Evolutionary conservation across 1,284 basidiomycete genomes (phyloP).

Genomic region (Cryptococcus sp.): DNA sequence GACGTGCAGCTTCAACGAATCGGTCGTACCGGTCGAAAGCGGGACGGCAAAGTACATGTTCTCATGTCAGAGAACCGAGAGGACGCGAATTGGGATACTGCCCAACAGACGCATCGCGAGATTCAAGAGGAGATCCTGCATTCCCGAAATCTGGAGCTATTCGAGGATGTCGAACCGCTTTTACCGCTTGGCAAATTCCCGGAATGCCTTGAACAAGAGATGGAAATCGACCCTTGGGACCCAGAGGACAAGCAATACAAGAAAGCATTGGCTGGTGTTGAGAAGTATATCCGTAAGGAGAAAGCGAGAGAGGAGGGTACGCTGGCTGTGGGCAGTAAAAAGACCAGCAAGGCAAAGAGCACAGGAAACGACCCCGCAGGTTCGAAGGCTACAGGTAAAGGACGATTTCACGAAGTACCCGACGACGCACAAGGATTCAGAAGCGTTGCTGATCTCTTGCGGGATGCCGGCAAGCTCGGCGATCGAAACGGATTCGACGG

Average conservation of each 20-base stretch:
- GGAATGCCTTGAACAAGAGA: constrained; percentile 72
- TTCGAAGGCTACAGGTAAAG: constrained; percentile 15
- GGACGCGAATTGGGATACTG: constrained; percentile 87
- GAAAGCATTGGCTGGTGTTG: constrained; percentile 19
- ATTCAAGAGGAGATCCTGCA: constrained; percentile 87
- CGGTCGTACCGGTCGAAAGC: constrained; percentile 92
- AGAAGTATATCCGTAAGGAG: constrained; percentile 16
- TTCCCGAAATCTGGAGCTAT: constrained; percentile 85
- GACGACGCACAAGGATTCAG: constrained; percentile 51
- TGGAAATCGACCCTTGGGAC: constrained; percentile 57
- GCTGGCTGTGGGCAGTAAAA: constrained; percentile 18
- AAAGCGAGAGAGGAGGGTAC: constrained; percentile 5
- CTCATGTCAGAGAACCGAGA: constrained; percentile 91
- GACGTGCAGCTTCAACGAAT: constrained; percentile 81
- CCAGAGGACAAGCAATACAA: constrained; percentile 39
- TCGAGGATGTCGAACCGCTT: constrained; percentile 84
- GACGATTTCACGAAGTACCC: constrained; percentile 44
- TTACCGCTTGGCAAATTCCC: constrained; percentile 78
- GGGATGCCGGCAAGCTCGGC: constrained; percentile 22
- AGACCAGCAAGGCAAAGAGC: constrained; percentile 18
- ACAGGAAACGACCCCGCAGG: too few species aligned
- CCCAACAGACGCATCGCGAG: constrained; percentile 81
- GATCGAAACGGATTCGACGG: constrained; percentile 7
- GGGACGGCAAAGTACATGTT: constrained; percentile 85
- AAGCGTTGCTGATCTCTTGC: constrained; percentile 43